Evolutionary conservation across 768 basidiomycete species (phyloP).

Genomic region (Podaxis pistillaris): DNA sequence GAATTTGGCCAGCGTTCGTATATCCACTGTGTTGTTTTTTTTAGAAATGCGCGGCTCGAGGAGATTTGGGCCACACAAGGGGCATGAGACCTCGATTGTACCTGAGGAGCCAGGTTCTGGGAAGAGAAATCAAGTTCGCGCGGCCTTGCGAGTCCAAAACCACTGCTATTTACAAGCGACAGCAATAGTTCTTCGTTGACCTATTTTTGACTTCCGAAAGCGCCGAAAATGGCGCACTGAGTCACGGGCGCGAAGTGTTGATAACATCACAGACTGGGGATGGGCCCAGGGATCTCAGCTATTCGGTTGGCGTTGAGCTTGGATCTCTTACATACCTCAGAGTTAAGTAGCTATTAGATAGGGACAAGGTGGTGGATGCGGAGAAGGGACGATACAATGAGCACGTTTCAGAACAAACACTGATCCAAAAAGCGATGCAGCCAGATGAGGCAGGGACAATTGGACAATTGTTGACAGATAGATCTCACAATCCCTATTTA

Average conservation of each 20-base stretch:
- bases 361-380: background rate
- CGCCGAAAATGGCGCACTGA: too few species aligned
- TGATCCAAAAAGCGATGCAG: background rate
- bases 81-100: background rate
- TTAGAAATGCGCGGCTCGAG: background rate
- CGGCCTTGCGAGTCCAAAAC: background rate
- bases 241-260: too few species aligned
- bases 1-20: background rate
- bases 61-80: background rate
- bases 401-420: background rate
- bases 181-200: background rate
- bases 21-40: background rate
- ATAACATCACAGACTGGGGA: too few species aligned
- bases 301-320: background rate
- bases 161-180: background rate
- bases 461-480: constrained; percentile 10
- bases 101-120: background rate
- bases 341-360: background rate
- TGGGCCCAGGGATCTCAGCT: too few species aligned
- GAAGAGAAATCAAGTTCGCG: background rate
- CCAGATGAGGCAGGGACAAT: constrained; percentile 1
- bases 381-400: background rate
- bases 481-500: constrained; percentile 14
- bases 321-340: background rate
- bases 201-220: background rate